phyloP scores from a whole-genome alignment of 139 green algal species.

The Closterium sp. region DNA sequence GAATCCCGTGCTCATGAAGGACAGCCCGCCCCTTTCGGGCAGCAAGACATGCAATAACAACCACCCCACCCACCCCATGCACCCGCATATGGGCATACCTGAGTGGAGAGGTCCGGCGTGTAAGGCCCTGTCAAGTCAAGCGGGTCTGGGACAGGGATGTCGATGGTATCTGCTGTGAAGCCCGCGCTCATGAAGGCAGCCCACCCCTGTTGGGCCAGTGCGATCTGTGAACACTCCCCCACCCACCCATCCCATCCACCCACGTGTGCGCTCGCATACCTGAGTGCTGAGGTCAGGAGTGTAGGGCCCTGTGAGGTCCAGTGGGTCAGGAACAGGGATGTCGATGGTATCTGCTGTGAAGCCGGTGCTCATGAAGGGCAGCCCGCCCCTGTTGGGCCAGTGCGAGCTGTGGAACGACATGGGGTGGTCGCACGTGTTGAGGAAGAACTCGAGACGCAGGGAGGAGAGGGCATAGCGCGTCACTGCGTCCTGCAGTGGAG shows the following conservation, averaged over 20 bases:
- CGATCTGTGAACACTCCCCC: neutral
- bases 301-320: constrained; percentile 17
- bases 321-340: constrained; percentile 16
- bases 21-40: neutral
- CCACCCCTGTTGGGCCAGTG: neutral
- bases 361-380: constrained; percentile 27
- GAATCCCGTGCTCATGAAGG: neutral
- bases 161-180: neutral
- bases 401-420: constrained; percentile 36
- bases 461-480: neutral
- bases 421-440: constrained; percentile 39
- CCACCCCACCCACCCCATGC: no score
- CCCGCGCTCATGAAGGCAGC: neutral
- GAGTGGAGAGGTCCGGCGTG: neutral
- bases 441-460: constrained; percentile 21
- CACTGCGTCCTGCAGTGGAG: constrained; percentile 12
- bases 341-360: constrained; percentile 25
- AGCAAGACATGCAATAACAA: no score
- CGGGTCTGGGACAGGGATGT: neutral
- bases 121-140: neutral
- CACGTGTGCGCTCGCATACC: neutral
- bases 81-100: neutral
- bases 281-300: constrained; percentile 12
- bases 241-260: no score
- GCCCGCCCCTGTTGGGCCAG: constrained; percentile 6